Evolutionary conservation across 495 filamentous ascomycete genomes (phyloP).

Genomic region (Aspergillus ostianus): DNA sequence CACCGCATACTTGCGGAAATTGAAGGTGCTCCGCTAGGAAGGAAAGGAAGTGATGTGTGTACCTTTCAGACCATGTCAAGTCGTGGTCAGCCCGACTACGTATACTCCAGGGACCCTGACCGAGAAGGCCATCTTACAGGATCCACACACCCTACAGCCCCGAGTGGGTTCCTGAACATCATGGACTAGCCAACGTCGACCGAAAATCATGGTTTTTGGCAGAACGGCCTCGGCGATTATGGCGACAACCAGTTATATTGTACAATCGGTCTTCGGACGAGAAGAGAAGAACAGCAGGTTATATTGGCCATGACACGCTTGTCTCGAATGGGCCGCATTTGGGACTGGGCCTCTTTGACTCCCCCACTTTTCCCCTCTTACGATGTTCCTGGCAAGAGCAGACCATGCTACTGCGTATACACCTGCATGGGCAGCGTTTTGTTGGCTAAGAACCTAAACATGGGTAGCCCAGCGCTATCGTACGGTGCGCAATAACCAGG

Average conservation of each 20-base stretch:
- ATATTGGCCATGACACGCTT: background rate
- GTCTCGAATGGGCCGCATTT: background rate
- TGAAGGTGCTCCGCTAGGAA: background rate
- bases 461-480: slow-evolving; percentile 10
- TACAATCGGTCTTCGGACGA: background rate
- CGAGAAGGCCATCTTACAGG: background rate
- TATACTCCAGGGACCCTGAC: background rate
- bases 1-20: slow-evolving; percentile 4
- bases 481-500: slow-evolving; percentile 10
- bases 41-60: background rate
- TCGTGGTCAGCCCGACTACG: background rate
- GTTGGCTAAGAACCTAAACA: slow-evolving; percentile 15
- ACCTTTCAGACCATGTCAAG: background rate
- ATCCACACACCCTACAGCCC: background rate
- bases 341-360: background rate
- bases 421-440: slow-evolving; percentile 3
- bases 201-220: background rate
- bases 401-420: background rate
- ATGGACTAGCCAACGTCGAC: background rate
- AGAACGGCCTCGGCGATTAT: background rate
- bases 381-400: slow-evolving; percentile 1
- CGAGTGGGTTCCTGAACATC: background rate
- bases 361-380: background rate
- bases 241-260: background rate
- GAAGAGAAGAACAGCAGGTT: background rate